Conservation (phyloP, 441 rosid species). For the Pelargonium fulgidum region DNA sequence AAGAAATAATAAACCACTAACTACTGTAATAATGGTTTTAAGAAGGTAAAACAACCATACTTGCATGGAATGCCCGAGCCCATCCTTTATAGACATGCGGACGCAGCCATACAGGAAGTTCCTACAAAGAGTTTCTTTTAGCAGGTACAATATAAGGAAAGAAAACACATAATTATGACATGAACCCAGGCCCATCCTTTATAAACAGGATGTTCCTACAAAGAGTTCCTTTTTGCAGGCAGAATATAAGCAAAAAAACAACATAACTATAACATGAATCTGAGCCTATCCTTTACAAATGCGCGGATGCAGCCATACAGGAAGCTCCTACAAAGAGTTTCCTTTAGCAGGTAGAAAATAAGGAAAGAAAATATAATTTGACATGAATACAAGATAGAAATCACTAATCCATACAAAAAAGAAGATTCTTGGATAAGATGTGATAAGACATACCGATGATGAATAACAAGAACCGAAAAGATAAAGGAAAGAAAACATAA, state of each 20-base stretch:
- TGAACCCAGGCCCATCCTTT: constrained; percentile 75
- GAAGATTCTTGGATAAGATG: background rate
- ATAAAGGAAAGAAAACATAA: background rate
- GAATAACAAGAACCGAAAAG: background rate
- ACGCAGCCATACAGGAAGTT: constrained; percentile 79
- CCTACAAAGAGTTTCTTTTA: constrained; percentile 38
- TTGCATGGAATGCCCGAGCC: constrained; percentile 93
- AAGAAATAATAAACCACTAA: constrained; percentile 10
- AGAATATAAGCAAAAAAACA: constrained; percentile 9
- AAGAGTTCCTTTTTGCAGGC: constrained; percentile 23
- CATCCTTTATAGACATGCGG: constrained; percentile 76
- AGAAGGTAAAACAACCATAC: constrained; percentile 34
- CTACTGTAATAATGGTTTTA: background rate
- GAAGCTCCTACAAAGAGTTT: constrained; percentile 58
- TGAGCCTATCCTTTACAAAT: constrained; percentile 86
- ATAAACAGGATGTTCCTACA: constrained; percentile 84
- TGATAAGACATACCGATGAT: background rate
- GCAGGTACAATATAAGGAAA: constrained; percentile 20
- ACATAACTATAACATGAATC: constrained; percentile 17
- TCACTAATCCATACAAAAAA: background rate
- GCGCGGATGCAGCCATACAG: constrained; percentile 71
- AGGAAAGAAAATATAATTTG: background rate
- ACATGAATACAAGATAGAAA: constrained; percentile 8
- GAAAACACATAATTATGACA: constrained; percentile 3
- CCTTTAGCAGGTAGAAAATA: constrained; percentile 22